Base-by-base conservation (phyloP, 352 stramenopile genomes). In the Phytophthora ohioensis region DNA sequence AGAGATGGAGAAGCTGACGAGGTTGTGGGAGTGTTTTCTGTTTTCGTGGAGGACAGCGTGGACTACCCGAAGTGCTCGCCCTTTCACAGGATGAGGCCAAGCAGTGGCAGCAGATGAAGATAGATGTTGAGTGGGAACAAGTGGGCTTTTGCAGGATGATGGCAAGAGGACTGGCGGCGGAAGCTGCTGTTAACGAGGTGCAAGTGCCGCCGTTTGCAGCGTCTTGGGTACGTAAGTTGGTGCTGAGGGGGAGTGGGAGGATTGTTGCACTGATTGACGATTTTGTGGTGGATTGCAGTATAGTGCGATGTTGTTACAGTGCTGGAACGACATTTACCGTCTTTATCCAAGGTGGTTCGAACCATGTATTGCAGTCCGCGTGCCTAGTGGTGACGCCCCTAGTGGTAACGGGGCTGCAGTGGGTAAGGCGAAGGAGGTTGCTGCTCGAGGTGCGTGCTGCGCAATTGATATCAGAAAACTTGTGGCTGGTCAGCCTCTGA, bases 271-370 rank as follows among this genome's bases (percentile, higher is more conserved):
- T 41, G 35, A 66, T 17, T 53, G 3, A 32, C 4, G 5, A 21
- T 9, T 31, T 45, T 21, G 31, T 35, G 12, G 52, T 39, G 27
- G 13, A 51, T 34, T 53, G 4, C 36, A 90, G 82, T 85, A 84
- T 45, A 65, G 81, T 7, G 59, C 66, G 11, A 77, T 76, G 67
- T 34, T 85, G n/a, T 64, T 71, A 9, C 73, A 77, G 35, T 84
- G 80, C 38, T 75, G 70, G 15, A 91, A 94, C 71, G 80, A 91
- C 53, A 76, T 88, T 34, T 80, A 80, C 56, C 84, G 81, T 34
- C 71, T 92, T 39, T 94, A 94, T 67, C 69, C 84, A 17, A 75
- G 77, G 10, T 88, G 82, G 58, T 94, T 88, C 64, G 75, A 91
- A 39, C 61, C 63, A 2, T 79, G 76, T n/a, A 12, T 88, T 43